Percentiles rank a stretch among this genome's conserved stretches.
phyloP scores from a whole-genome alignment of 352 stramenopile species.

The Globisporangium cystogenes region DNA sequence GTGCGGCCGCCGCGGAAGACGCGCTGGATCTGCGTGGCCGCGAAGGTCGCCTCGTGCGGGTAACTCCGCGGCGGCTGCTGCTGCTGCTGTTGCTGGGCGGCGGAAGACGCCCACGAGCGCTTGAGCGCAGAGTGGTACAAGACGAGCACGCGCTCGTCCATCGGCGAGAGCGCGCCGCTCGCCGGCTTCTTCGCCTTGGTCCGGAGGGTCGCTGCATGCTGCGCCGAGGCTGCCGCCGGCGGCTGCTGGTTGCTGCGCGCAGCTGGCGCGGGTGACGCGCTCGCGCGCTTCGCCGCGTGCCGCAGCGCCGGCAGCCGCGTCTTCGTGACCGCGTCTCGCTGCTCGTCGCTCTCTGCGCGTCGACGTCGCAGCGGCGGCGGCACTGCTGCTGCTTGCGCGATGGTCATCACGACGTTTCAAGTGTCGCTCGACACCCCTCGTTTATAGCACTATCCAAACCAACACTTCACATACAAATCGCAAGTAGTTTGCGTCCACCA shows the following conservation, averaged over 20 bases:
- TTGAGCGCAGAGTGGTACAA: constrained; percentile 58
- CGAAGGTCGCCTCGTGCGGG: constrained; percentile 46
- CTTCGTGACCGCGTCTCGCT: neutral
- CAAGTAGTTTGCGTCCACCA: neutral
- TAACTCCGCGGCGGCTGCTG: constrained; percentile 14
- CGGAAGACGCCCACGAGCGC: constrained; percentile 10
- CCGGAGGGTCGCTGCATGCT: neutral
- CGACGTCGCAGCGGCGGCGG: neutral
- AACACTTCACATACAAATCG: too few relatives aligned
- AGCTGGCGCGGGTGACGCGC: neutral
- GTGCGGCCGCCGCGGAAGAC: constrained; percentile 29
- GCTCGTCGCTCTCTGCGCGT: neutral
- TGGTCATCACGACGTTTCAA: neutral
- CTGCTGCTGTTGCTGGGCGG: neutral
- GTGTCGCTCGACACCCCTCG: neutral
- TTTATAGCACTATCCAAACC: neutral
- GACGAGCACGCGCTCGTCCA: constrained; percentile 61
- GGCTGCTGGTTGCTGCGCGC: neutral
- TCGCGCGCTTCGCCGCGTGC: neutral
- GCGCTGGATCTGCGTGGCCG: constrained; percentile 54
- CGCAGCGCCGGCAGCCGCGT: neutral
- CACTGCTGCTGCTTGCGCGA: neutral
- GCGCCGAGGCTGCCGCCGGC: neutral
- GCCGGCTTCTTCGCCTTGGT: neutral
- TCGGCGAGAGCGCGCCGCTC: constrained; percentile 14